phyloP scores from a whole-genome alignment of 768 basidiomycete genomes.

The Phanerodontia chrysosporium region DNA sequence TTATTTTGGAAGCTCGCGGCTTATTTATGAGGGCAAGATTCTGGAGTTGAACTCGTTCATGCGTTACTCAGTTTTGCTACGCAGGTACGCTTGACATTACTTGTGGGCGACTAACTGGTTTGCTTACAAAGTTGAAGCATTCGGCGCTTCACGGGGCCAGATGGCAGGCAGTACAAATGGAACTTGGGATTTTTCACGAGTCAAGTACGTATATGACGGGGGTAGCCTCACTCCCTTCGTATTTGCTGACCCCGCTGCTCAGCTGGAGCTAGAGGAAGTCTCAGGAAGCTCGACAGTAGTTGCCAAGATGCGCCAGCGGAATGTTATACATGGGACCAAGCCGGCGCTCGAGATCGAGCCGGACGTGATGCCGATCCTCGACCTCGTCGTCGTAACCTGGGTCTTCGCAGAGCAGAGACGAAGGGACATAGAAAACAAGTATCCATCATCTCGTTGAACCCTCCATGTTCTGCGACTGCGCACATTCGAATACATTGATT shows the following conservation, averaged over 20 bases:
- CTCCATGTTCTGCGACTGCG: neutral
- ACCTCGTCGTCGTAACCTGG: constrained; percentile 9
- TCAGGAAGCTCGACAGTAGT: neutral
- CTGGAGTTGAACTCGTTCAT: neutral
- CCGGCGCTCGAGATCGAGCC: constrained; percentile 3
- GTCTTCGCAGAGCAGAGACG: constrained; percentile 6
- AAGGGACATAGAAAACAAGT: neutral
- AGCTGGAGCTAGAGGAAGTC: neutral
- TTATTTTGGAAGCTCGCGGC: neutral
- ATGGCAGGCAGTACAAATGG: constrained; percentile 9
- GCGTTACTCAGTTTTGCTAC: neutral
- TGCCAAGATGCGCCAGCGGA: neutral
- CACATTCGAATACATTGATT: too few relatives aligned
- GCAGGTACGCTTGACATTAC: neutral
- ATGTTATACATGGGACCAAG: neutral
- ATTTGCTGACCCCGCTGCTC: neutral
- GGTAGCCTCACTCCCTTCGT: too few relatives aligned
- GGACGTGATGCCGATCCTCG: neutral
- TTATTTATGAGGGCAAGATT: constrained; percentile 6
- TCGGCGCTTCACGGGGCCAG: constrained; percentile 2
- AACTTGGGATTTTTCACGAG: neutral
- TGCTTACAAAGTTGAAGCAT: neutral
- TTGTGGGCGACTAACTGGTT: too few relatives aligned
- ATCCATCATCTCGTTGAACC: neutral
- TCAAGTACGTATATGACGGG: too few relatives aligned